A percentile compares a stretch with the other conserved stretches of the same genome.
These are phyloP conservation scores for Setaria viridis DNA, from an alignment of 202 grass and related monocot species.

Conservation along the genomic window DNA sequence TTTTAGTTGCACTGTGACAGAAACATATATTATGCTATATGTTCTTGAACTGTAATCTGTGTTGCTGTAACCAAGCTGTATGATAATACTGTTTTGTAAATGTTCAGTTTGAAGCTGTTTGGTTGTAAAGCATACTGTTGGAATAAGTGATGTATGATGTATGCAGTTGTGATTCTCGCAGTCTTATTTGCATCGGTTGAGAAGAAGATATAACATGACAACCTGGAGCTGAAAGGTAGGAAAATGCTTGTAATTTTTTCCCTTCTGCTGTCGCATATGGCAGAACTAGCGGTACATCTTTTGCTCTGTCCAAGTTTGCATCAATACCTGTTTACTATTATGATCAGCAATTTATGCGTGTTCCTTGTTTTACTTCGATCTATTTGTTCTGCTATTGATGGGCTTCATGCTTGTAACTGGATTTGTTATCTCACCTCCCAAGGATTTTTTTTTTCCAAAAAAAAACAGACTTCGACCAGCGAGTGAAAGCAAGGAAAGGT, in stretches of 20 bases:
- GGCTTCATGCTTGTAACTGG: no score
- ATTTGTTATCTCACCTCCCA: background rate
- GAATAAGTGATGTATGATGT: background rate
- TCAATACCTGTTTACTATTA: background rate
- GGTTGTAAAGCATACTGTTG: background rate
- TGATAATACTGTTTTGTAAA: background rate
- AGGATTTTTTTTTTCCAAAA: no score
- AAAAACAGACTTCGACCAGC: no score
- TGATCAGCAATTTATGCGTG: background rate
- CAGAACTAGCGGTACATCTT: background rate
- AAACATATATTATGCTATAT: constrained; percentile 32
- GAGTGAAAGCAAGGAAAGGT: no score
- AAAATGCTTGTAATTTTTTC: background rate
- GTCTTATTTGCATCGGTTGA: background rate
- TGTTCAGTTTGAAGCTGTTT: background rate
- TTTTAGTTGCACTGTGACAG: background rate
- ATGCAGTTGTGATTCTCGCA: background rate
- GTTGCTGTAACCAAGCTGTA: background rate
- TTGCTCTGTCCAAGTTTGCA: background rate
- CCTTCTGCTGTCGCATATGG: background rate
- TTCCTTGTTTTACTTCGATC: background rate
- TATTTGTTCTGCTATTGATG: background rate
- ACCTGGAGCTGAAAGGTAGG: constrained; percentile 12
- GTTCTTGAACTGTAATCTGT: background rate
- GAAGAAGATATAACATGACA: background rate